Evolutionary conservation across 1,284 basidiomycete genomes (phyloP).

Genomic region (Chalciporus sp.): DNA sequence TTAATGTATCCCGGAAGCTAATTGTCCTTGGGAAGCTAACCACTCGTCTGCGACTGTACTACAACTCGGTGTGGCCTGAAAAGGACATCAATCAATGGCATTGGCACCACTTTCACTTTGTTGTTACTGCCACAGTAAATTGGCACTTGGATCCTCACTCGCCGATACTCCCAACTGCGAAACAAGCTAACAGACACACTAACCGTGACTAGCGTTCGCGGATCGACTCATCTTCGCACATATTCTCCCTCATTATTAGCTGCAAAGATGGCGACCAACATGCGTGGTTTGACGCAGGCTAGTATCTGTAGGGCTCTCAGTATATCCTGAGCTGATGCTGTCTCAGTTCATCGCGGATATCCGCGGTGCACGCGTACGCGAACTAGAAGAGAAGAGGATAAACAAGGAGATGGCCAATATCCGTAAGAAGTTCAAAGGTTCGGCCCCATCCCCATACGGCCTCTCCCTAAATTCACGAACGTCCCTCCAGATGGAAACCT

Average conservation of each 20-base stretch:
- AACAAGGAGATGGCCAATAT: constrained; percentile 99
- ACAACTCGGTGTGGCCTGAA: neutral
- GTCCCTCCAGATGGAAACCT: constrained; percentile 81
- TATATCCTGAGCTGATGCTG: constrained; percentile 9
- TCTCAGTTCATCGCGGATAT: constrained; percentile 96
- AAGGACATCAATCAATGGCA: neutral
- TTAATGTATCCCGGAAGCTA: constrained; percentile 23
- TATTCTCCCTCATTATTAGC: neutral
- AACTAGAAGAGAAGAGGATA: constrained; percentile 94
- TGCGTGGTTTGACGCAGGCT: constrained; percentile 91
- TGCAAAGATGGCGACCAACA: constrained; percentile 76
- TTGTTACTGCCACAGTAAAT: neutral
- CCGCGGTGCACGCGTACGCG: constrained; percentile 86
- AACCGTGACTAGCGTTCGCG: neutral
- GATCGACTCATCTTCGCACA: neutral
- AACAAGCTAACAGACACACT: neutral
- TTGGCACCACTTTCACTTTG: neutral
- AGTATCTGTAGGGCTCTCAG: constrained; percentile 22
- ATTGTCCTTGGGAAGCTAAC: neutral
- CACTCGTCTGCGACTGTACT: too few relatives aligned
- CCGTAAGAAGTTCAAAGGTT: constrained; percentile 97
- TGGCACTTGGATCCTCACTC: neutral
- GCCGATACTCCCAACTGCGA: too few relatives aligned
- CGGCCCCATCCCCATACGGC: constrained; percentile 13
- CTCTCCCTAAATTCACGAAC: constrained; percentile 2